Evolutionary conservation across 768 basidiomycete genomes (phyloP), one percentile per base, ranked within the genome.

Genomic region (Suillus sp.): DNA sequence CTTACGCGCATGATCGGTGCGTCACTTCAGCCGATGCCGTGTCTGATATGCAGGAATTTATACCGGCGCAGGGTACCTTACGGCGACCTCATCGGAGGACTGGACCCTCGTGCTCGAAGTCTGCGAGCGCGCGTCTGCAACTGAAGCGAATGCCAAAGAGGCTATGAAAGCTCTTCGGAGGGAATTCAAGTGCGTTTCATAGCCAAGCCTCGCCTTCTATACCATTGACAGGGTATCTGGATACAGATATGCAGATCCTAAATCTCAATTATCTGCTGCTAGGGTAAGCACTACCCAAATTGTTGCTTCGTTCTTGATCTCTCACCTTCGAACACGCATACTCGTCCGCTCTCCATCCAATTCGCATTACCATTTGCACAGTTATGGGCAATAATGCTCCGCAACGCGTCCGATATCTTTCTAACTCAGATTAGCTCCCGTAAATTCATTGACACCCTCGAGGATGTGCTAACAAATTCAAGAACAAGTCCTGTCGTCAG

Each of bases 301-400:
- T 45, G 43, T 50, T 60, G 22, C 64, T 45, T 37, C 11, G n/a
- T 27, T 18, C 18, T 60, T 53, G 60, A 61, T 35, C 4, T 48
- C 61, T 51, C 61, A 57, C 37, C 5, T 57, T 40, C 22, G 25
- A 1, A 30, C 20, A 30, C 18, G 1, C 18, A 57, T 30, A 40
- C 3, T 20, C 11, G 9, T 38, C 25, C 25, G 9, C 48, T n/a
- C 1, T 35, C 50, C 57, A 9, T 58, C 45, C 27, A 53, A 6
- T 61, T 54, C 22, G n/a, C 9, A 69, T 55, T 56, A 38, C 13
- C 22, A 9, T 59, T 25, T 22, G 38, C 40, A 25, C 65, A 93
- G 91, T 72, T 97, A 8, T 96, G 94, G 95, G 89, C 93, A 2
- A 89, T 96, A 68, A 91, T 96, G 89, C 83, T 96, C 42, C 86